A percentile compares a stretch with the other conserved stretches of the same genome.
Evolutionary conservation across 169 alveolate species (phyloP).

Genomic region (Cryptosporidium bovis): DNA sequence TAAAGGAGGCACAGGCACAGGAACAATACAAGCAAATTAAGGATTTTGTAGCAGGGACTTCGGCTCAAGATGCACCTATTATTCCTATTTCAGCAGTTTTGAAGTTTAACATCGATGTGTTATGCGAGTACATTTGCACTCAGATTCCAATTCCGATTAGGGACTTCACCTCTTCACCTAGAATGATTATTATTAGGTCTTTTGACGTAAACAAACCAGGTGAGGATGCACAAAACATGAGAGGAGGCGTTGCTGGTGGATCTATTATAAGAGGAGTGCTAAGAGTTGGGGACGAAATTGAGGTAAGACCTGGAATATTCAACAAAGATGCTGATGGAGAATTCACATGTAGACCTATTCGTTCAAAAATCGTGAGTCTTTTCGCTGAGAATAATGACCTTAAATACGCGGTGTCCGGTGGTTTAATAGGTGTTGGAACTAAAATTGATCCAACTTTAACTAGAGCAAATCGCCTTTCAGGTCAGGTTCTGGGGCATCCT

Average conservation of each 20-base stretch:
- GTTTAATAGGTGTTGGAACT: constrained; percentile 96
- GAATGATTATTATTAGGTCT: constrained; percentile 97
- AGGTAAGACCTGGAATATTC: constrained; percentile 97
- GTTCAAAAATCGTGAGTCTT: constrained; percentile 90
- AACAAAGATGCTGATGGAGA: constrained; percentile 90
- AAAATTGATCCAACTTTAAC: constrained; percentile 97
- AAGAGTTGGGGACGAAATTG: constrained; percentile 96
- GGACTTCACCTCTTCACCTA: constrained; percentile 97
- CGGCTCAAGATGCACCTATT: constrained; percentile 98
- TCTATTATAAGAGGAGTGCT: constrained; percentile 96
- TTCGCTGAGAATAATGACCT: constrained; percentile 97
- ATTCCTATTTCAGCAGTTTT: constrained; percentile 97
- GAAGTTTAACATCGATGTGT: constrained; percentile 96
- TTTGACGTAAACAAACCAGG: constrained; percentile 99
- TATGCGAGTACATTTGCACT: constrained; percentile 93
- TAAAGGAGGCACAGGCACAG: constrained; percentile 94
- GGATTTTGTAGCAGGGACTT: constrained; percentile 92
- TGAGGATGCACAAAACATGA: constrained; percentile 93
- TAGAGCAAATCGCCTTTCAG: constrained; percentile 96
- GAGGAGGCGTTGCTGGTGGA: constrained; percentile 99
- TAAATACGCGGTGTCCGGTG: constrained; percentile 98
- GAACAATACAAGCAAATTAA: constrained; percentile 95
- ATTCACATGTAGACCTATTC: constrained; percentile 90
- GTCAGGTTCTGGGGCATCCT: constrained; percentile 97
- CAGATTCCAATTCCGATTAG: constrained; percentile 97